A percentile compares a stretch with the other conserved stretches of the same genome.
These are phyloP conservation scores for Podospora didyma DNA, from an alignment of 495 filamentous ascomycete species.

Conservation along the genomic window DNA sequence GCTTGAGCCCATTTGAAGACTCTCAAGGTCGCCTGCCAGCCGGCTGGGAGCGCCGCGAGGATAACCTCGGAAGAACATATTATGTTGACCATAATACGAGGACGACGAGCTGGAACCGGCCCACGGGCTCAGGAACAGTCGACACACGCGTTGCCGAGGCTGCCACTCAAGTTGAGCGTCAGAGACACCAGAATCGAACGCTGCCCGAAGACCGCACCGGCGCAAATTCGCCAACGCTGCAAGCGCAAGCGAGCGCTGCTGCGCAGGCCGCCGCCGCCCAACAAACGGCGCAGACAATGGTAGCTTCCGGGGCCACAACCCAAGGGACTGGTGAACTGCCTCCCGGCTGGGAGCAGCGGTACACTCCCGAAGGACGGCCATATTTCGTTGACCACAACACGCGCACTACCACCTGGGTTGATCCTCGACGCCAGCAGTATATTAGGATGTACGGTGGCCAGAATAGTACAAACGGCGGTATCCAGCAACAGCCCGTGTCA, in stretches of 20 bases:
- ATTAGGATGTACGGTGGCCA: constrained; percentile 93
- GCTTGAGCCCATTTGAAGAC: constrained; percentile 92
- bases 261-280: constrained; percentile 55
- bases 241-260: constrained; percentile 53
- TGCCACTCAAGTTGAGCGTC: constrained; percentile 84
- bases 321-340: constrained; percentile 94
- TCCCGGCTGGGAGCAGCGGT: constrained; percentile 92
- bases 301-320: constrained; percentile 92
- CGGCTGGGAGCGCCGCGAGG: constrained; percentile 94
- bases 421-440: constrained; percentile 95
- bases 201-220: constrained; percentile 94
- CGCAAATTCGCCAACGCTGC: constrained; percentile 81
- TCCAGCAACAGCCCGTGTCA: constrained; percentile 96
- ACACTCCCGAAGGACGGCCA: constrained; percentile 87
- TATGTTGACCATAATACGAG: constrained; percentile 98
- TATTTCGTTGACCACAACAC: constrained; percentile 99
- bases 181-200: constrained; percentile 91
- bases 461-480: constrained; percentile 73
- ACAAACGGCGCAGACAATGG: too few species aligned
- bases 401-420: constrained; percentile 98
- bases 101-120: constrained; percentile 92
- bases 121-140: constrained; percentile 73
- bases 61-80: constrained; percentile 95
- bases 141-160: constrained; percentile 73
- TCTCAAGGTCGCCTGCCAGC: constrained; percentile 85